Conservation (phyloP, 257 asterid species). For the Fraxinus pennsylvanica region DNA sequence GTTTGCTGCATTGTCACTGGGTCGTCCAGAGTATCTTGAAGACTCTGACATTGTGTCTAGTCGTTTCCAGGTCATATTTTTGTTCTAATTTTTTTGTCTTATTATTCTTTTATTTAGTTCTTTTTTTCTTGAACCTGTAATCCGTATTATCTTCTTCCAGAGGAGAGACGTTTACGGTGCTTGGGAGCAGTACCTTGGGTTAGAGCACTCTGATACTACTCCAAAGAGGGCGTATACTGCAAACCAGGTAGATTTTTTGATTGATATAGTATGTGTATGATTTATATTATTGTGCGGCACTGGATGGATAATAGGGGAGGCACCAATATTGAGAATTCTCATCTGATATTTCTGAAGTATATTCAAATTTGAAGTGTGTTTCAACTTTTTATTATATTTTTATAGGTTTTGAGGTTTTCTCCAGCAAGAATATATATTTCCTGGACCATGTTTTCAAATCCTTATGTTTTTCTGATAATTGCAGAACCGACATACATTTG, state of each 20-base stretch:
- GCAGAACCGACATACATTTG: constrained; percentile 38
- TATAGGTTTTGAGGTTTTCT: neutral
- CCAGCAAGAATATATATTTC: neutral
- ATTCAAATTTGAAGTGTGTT: neutral
- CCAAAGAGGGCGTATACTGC: constrained; percentile 46
- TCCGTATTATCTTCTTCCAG: constrained; percentile 27
- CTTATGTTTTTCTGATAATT: constrained; percentile 5
- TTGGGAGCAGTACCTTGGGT: constrained; percentile 66
- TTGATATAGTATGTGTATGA: neutral
- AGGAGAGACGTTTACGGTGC: constrained; percentile 38
- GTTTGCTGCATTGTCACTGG: constrained; percentile 54
- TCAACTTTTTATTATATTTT: neutral
- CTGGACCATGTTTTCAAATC: neutral
- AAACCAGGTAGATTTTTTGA: constrained; percentile 40
- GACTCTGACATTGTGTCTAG: constrained; percentile 50
- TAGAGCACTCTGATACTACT: constrained; percentile 53
- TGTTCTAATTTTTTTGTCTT: constrained; percentile 8
- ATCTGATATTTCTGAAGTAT: neutral
- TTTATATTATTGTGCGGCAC: neutral
- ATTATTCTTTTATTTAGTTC: neutral
- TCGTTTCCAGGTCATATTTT: constrained; percentile 50
- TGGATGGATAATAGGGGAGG: neutral
- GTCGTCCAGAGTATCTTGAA: constrained; percentile 54
- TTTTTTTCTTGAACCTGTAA: constrained; percentile 13
- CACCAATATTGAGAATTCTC: neutral